Evolutionary conservation across 768 basidiomycete species (phyloP), one percentile per base, ranked within the genome.

Genomic region (Boletellus ananiceps): DNA sequence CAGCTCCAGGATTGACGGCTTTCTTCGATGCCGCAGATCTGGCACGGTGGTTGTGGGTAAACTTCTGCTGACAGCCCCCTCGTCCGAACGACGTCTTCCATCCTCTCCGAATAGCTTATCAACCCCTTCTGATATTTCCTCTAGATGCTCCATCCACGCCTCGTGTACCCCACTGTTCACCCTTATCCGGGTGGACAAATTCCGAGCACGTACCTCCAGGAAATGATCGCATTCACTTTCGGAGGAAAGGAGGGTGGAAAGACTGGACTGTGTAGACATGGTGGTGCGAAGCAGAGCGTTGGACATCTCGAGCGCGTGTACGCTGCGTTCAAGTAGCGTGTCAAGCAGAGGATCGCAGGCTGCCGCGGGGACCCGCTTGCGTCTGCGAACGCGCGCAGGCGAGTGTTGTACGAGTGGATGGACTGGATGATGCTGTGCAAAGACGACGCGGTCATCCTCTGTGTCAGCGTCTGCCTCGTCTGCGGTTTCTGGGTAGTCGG

Each of bases 291-390:
- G 71, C 11, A 92, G 71, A 3, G 82, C 77, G 50, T 92, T 92
- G 5, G 89, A 92, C 75, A 90, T 83, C 63, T 92, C 90, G 8
- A 93, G 74, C 1, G 89, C 89, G 67, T 89, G 82, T 13, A 92
- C 86, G 55, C 87, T 89, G 54, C 89, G 81, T 50, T 82, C 86
- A 2, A 92, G 75, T 14, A 92, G 72, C n/a, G 83, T 77, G 66
- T 92, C 90, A 23, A 90, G 75, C 57, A 78, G 82, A 12, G 78
- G 77, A 62, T 86, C 83, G 42, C 70, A 34, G 8, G 39, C 27
- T 64, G 18, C 67, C 43, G 29, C 51, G 63, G 57, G 57, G 18
- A 53, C 47, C 40, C 66, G 57, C 49, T 68, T 62, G 50, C 63
- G 60, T 31, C 68, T 61, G 40, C 60, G 63, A 51, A 44, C 38